These are phyloP conservation scores for Sporisorium graminicola DNA, from an alignment of 1,284 basidiomycete species.

Conservation along the genomic window DNA sequence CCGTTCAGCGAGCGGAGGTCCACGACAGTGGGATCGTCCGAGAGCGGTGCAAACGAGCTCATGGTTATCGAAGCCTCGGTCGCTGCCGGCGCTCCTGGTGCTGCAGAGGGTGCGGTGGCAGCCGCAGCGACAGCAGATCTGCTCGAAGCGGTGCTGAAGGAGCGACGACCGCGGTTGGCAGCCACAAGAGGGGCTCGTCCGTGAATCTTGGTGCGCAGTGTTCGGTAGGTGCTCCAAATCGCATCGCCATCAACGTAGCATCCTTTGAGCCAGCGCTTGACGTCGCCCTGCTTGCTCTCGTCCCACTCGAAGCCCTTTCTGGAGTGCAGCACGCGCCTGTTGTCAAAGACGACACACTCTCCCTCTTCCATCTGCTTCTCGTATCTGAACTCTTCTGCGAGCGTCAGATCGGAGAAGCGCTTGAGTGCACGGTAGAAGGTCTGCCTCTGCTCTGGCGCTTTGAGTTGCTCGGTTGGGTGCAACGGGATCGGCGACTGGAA, in stretches of 20 bases:
- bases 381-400: constrained; percentile 75
- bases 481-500: constrained; percentile 82
- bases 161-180: constrained; percentile 8
- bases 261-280: constrained; percentile 76
- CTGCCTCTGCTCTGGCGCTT: constrained; percentile 28
- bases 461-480: constrained; percentile 41
- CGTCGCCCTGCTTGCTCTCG: constrained; percentile 69
- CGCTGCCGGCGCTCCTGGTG: background rate
- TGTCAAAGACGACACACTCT: constrained; percentile 92
- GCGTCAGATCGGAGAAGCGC: constrained; percentile 77
- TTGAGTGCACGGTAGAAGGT: constrained; percentile 73
- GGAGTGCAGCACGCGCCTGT: constrained; percentile 90
- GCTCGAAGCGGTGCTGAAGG: constrained; percentile 18
- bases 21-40: constrained; percentile 54
- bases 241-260: constrained; percentile 86
- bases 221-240: constrained; percentile 74
- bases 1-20: constrained; percentile 32
- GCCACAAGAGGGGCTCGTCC: constrained; percentile 27
- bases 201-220: constrained; percentile 43
- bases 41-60: constrained; percentile 44
- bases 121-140: constrained; percentile 1
- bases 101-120: background rate
- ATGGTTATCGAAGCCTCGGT: constrained; percentile 11
- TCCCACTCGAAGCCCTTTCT: constrained; percentile 79
- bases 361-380: constrained; percentile 83